Evolutionary conservation across 768 basidiomycete species (phyloP), one percentile per base, ranked within the genome.

Genomic region (Sarcomyxa edulis): DNA sequence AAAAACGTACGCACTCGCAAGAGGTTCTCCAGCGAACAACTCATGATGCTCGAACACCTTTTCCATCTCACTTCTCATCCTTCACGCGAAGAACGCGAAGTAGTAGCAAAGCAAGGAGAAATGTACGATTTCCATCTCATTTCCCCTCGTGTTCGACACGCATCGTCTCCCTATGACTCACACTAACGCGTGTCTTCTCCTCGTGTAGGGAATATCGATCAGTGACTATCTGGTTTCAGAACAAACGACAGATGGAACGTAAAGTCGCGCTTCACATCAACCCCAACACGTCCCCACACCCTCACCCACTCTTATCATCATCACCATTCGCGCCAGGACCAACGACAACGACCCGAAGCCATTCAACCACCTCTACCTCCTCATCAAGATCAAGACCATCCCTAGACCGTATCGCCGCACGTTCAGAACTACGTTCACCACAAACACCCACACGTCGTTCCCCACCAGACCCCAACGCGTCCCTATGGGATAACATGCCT

Each of bases 221-320:
- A 1, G 78, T 81, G 37, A 81, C 82, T n/a, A 80, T 86, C 27
- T 88, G 84, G 84, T 86, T 86, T 55, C 84, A 88, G 60, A 88
- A 88, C 56, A 84, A 78, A 59, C 78, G 84, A 11, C 82, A 86
- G 50, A 79, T 75, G 27, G 77, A 79, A 47, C 74, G 77, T 49
- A 74, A 74, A 50, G 65, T 69, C 19, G 72, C 74, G 18, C 59
- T 72, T 32, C 60, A 64, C 45, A 69, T 61, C 38, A 59, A 53
- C 3, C 40, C 49, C 5, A 46, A 49, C 19, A 47, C 42, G n/a
- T n/a, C n/a, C n/a, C n/a, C n/a, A 26, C 32, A 38, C 22, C 23
- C 45, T 21, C 53, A 44, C 43, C 54, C 24, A 45, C 58, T 46
- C 50, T 63, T 24, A 52, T 64, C 39, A 48, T 61, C 47, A 46